Conservation (phyloP, 768 basidiomycete species). For the Chalciporus chontae region DNA sequence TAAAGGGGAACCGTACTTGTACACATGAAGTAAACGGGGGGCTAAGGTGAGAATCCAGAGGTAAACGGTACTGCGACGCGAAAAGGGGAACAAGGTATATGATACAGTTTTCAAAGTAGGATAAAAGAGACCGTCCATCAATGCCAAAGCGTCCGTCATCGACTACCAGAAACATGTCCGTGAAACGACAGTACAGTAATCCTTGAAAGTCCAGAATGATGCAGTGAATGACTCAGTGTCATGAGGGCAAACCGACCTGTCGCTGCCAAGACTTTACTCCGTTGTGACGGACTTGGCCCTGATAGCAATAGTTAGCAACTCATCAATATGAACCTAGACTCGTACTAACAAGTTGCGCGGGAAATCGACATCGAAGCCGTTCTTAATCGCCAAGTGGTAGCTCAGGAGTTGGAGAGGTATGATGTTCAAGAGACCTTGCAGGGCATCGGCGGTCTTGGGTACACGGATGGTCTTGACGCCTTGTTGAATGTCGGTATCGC, state of each 20-base stretch:
- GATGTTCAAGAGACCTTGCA: constrained; percentile 96
- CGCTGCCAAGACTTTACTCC: constrained; percentile 43
- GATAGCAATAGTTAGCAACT: constrained; percentile 10
- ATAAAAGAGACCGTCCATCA: constrained; percentile 15
- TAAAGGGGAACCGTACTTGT: no score
- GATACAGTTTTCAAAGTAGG: constrained; percentile 1
- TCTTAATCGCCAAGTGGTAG: constrained; percentile 93
- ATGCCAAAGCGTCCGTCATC: constrained; percentile 28
- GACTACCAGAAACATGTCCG: constrained; percentile 24
- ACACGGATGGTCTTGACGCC: constrained; percentile 88
- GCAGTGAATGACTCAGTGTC: not conserved
- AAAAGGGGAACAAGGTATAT: not conserved
- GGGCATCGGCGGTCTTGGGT: constrained; percentile 88
- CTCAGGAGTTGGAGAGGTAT: constrained; percentile 93
- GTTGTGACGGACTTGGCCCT: constrained; percentile 78
- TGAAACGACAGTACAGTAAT: constrained; percentile 16
- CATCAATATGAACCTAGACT: constrained; percentile 1
- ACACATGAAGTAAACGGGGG: not conserved
- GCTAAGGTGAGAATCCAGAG: not conserved
- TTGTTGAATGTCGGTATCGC: constrained; percentile 73
- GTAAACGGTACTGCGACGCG: not conserved
- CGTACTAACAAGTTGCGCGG: constrained; percentile 84
- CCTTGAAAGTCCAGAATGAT: constrained; percentile 14
- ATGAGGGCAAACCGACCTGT: not conserved
- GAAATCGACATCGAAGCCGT: constrained; percentile 98